Evolutionary conservation across 805 yeast species (phyloP), one percentile per base, ranked within the genome.

Genomic region (Saccharomycopsis sp.): DNA sequence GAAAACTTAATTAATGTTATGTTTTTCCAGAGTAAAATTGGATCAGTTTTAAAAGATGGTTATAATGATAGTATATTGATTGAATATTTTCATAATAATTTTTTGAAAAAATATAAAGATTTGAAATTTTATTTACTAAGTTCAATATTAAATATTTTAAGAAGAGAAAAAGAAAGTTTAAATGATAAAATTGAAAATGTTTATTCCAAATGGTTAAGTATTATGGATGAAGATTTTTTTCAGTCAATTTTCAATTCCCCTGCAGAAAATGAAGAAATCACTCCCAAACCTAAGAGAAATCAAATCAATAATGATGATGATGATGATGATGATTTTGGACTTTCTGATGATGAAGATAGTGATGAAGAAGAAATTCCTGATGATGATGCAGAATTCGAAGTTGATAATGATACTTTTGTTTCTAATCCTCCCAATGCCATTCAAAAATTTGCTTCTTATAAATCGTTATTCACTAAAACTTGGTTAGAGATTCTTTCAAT

Each of bases 111-210:
- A 49, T 73, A 70, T 56, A 83, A 83, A 65, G 98, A 89, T 56
- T 59, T 89, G 42, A 84, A 87, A 50, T 85, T 66, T 54, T 82
- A 78, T 53, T 79, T 84, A 49, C 75, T 29, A 76, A 49, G 55
- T 76, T 18, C 49, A 17, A 32, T 31, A 17, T 44, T 28, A 53
- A 55, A 52, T 2, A 35, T 58, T 1, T 46, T 49, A 13, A 59
- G 56, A 10, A 49, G 55, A 43, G 52, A 57, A 27, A 46, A 36
- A 30, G 25, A 29, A 41, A 21, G 25, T 21, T 21, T 41, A 25
- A 30, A 18, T n/a, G 21, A 14, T 12, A 23, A 25, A 2, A 20
- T 31, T 31, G 44, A 40, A n/a, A 4, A 46, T 14, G 48, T 56
- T 3, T 55, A 59, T 40, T 55, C 63, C 15, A 66, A 64, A 51